phyloP scores from a whole-genome alignment of 2,329 filamentous ascomycete species.

The Colletotrichum sp. region DNA sequence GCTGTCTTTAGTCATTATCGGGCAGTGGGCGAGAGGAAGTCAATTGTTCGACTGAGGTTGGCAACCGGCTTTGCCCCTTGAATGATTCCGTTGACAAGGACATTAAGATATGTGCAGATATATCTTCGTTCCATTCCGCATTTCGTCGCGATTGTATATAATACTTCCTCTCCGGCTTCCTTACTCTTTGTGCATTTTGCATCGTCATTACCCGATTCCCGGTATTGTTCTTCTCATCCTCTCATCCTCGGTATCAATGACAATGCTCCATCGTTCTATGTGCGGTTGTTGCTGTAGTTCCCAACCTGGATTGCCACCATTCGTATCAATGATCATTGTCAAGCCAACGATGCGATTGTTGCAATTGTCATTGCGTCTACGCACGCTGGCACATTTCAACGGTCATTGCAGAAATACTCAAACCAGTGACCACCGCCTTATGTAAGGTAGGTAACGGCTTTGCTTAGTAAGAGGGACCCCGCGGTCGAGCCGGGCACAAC shows the following conservation, averaged over 20 bases:
- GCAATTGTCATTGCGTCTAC: not conserved
- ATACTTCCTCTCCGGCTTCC: not conserved
- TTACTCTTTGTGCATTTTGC: not conserved
- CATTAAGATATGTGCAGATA: not conserved
- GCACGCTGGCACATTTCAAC: not conserved
- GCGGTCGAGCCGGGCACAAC: not conserved
- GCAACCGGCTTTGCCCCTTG: not conserved
- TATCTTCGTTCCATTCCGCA: not conserved
- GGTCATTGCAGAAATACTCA: not conserved
- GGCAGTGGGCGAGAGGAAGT: not conserved
- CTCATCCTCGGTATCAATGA: not conserved
- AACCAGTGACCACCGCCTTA: not conserved
- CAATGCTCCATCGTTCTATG: not conserved
- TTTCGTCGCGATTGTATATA: not conserved
- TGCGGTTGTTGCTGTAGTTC: not conserved
- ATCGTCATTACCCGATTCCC: too few species aligned
- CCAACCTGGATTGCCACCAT: not conserved
- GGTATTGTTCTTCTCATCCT: not conserved
- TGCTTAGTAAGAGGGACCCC: not conserved
- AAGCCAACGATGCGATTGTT: not conserved
- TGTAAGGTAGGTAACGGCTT: not conserved
- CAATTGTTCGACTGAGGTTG: not conserved
- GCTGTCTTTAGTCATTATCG: constrained; percentile 12
- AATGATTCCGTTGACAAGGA: not conserved
- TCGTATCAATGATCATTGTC: not conserved